Base-by-base conservation (phyloP, 495 filamentous ascomycete species). In the Daldinia childiae region DNA sequence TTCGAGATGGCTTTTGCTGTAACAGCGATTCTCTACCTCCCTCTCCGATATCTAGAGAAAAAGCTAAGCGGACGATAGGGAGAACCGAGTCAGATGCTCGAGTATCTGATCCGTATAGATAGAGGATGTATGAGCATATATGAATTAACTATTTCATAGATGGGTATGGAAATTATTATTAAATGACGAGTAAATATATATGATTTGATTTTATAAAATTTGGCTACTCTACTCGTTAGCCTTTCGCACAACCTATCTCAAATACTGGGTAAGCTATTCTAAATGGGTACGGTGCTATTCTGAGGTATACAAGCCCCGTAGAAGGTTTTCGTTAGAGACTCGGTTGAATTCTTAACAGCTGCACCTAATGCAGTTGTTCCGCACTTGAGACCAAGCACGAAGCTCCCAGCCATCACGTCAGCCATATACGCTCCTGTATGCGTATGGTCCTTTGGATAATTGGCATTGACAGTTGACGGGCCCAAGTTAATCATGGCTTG, bases 361-460 rank as follows among this genome's bases (percentile, higher is more conserved):
- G 55, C 50, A 56, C 69, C 73, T n/a, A 81, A 63, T 11, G 51
- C 70, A n/a, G 65, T 74, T 1, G 76, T 79, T 1, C 79, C 79
- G 54, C 79, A 81, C 67, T 77, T 79, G 15, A 81, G 69, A 6
- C 79, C 79, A 21, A 81, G 48, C 11, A 79, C 78, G 62, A 81
- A 81, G 56, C 59, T 74, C 21, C 73, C 73, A 5, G 83, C 82
- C 66, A 89, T 85, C 1, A 85, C 79, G 58, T 83, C 76, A 5
- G 87, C 87, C 24, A 87, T 84, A 41, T 73, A 77, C 0, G 84
- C 69, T 57, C 81, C 85, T 17, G 88, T 89, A 78, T 90, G 88
- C 3, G 87, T 89, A 73, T 90, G 87, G 70, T 90, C 88, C 24
- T 81, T 80, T 0, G 86, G 87, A 65, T 82, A 90, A 55, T 82